Evolutionary conservation across 495 filamentous ascomycete genomes (phyloP).

Genomic region (Eremomyces bilateralis): DNA sequence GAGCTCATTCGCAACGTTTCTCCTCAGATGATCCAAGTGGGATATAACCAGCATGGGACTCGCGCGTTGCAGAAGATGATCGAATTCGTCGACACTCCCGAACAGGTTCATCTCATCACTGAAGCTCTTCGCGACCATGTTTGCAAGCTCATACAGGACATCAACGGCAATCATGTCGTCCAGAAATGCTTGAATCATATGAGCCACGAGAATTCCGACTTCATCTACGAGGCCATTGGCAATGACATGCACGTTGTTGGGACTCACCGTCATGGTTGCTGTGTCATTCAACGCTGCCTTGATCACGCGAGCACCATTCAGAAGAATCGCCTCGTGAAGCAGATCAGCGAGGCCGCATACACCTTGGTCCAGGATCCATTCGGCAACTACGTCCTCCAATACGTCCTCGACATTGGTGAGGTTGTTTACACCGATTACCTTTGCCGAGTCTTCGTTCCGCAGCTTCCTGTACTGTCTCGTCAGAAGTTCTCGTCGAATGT

Average conservation of each 20-base stretch:
- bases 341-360: slow-evolving; percentile 66
- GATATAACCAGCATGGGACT: slow-evolving; percentile 90
- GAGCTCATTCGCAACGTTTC: slow-evolving; percentile 75
- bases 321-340: slow-evolving; percentile 62
- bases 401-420: slow-evolving; percentile 85
- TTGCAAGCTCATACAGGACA: slow-evolving; percentile 80
- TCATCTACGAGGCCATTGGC: slow-evolving; percentile 91
- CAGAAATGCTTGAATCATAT: slow-evolving; percentile 97
- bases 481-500: slow-evolving; percentile 99
- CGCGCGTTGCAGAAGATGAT: slow-evolving; percentile 98
- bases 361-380: slow-evolving; percentile 86
- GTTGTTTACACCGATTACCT: slow-evolving; percentile 63
- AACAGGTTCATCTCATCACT: slow-evolving; percentile 63
- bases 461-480: slow-evolving; percentile 59
- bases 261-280: slow-evolving; percentile 95
- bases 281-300: slow-evolving; percentile 92
- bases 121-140: slow-evolving; percentile 54
- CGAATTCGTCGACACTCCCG: slow-evolving; percentile 66
- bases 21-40: slow-evolving; percentile 67
- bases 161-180: slow-evolving; percentile 97
- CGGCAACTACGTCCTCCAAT: slow-evolving; percentile 96
- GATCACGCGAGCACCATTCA: slow-evolving; percentile 84
- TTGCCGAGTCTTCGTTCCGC: slow-evolving; percentile 50
- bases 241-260: slow-evolving; percentile 70
- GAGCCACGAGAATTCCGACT: slow-evolving; percentile 56